Conservation (phyloP, 148 eudicot species). For the Heliosperma pusillum region DNA sequence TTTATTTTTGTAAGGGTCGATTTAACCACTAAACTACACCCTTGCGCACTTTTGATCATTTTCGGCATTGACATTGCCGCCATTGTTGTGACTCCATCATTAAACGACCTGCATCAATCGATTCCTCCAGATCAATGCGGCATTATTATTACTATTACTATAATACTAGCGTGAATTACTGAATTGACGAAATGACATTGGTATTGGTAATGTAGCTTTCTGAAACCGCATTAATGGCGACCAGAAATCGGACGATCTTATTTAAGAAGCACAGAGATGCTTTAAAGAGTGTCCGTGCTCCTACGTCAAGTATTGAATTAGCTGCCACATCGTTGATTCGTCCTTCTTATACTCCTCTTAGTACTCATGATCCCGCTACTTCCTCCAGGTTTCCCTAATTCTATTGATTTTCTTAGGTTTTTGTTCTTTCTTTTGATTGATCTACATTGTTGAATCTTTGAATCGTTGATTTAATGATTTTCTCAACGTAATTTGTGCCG, state of each 20-base stretch:
- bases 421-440: background rate
- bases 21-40: no score
- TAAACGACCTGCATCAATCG: no score
- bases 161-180: no score
- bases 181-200: background rate
- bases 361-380: slow-evolving; percentile 35
- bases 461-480: background rate
- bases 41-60: no score
- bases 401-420: background rate
- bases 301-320: slow-evolving; percentile 55
- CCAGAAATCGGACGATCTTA: slow-evolving; percentile 67
- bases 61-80: no score
- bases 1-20: no score
- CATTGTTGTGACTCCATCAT: no score
- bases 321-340: slow-evolving; percentile 50
- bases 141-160: no score
- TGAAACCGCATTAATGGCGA: slow-evolving; percentile 48
- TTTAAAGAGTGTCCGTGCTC: slow-evolving; percentile 62
- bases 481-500: slow-evolving; percentile 4
- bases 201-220: background rate
- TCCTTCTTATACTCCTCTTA: slow-evolving; percentile 49
- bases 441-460: slow-evolving; percentile 3
- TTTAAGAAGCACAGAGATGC: slow-evolving; percentile 74
- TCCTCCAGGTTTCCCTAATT: slow-evolving; percentile 23
- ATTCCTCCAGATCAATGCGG: no score